phyloP scores from a whole-genome alignment of 257 asterid genomes.

The Rhazya stricta region DNA sequence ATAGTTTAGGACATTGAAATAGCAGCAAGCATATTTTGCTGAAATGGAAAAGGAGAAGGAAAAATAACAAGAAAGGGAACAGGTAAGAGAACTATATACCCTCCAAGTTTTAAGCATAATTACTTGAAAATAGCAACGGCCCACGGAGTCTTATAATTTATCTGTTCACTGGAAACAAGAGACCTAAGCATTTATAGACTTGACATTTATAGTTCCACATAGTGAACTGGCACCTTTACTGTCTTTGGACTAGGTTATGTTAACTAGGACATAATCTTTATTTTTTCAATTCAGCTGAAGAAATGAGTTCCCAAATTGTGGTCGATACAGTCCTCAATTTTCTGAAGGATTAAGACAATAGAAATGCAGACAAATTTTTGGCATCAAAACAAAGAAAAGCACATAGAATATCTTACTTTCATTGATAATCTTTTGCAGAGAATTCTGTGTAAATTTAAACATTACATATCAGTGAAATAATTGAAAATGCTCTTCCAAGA shows the following conservation, averaged over 20 bases:
- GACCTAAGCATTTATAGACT: not conserved
- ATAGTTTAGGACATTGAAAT: not conserved
- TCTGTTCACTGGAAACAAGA: not conserved
- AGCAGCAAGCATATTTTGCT: not conserved
- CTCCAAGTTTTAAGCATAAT: no score
- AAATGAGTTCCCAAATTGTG: no score
- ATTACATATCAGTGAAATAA: not conserved
- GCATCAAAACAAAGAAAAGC: not conserved
- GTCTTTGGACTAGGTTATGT: not conserved
- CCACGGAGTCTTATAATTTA: not conserved
- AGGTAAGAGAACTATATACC: not conserved
- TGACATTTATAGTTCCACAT: not conserved
- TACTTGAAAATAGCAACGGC: not conserved
- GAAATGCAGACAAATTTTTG: no score
- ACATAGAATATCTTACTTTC: not conserved
- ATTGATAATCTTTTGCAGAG: not conserved
- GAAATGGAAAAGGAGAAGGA: not conserved
- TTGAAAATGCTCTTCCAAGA: not conserved
- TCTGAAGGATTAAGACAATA: not conserved
- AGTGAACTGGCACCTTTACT: not conserved
- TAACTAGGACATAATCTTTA: not conserved
- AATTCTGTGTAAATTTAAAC: not conserved
- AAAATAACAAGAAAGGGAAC: not conserved
- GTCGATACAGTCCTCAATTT: no score
- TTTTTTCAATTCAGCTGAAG: no score